These are phyloP conservation scores for Colletotrichum eleusines DNA, from an alignment of 2,329 filamentous ascomycete species.

Conservation along the genomic window DNA sequence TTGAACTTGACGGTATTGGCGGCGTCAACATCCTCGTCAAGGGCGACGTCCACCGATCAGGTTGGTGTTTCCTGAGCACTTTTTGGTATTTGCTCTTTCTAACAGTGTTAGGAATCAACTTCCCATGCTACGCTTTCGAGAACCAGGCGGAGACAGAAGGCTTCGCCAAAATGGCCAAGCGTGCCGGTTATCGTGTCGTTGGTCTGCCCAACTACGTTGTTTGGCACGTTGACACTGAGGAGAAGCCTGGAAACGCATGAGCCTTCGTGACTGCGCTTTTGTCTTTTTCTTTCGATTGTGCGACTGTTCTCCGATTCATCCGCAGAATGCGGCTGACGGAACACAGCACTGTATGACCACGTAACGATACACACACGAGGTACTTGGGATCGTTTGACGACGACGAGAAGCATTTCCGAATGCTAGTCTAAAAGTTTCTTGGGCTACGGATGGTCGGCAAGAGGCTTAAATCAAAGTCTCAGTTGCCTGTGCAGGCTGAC, in stretches of 20 bases:
- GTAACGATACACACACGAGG: constrained; percentile 39
- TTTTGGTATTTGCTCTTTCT: no score
- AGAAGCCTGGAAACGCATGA: constrained; percentile 85
- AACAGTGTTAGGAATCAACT: constrained; percentile 83
- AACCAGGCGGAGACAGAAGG: constrained; percentile 99
- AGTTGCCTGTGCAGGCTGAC: constrained; percentile 19
- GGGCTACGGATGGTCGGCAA: constrained; percentile 24
- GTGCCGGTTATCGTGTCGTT: constrained; percentile 91
- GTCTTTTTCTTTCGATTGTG: constrained; percentile 36
- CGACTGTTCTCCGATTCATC: constrained; percentile 39
- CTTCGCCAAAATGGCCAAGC: constrained; percentile 98
- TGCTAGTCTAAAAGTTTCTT: constrained; percentile 33
- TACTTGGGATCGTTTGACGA: constrained; percentile 34
- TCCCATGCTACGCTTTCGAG: constrained; percentile 95
- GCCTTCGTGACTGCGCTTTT: constrained; percentile 15
- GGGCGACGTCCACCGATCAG: constrained; percentile 95
- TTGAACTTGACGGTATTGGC: constrained; percentile 94
- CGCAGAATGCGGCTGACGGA: constrained; percentile 41
- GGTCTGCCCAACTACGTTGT: constrained; percentile 98
- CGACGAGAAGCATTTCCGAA: constrained; percentile 26
- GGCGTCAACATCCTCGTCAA: constrained; percentile 98
- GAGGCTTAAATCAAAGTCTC: constrained; percentile 16
- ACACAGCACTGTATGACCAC: constrained; percentile 41
- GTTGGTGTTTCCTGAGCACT: constrained; percentile 60
- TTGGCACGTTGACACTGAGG: constrained; percentile 97